Conservation (phyloP, 1,139 yeast genomes). For the Yamadazyma taylorii region DNA sequence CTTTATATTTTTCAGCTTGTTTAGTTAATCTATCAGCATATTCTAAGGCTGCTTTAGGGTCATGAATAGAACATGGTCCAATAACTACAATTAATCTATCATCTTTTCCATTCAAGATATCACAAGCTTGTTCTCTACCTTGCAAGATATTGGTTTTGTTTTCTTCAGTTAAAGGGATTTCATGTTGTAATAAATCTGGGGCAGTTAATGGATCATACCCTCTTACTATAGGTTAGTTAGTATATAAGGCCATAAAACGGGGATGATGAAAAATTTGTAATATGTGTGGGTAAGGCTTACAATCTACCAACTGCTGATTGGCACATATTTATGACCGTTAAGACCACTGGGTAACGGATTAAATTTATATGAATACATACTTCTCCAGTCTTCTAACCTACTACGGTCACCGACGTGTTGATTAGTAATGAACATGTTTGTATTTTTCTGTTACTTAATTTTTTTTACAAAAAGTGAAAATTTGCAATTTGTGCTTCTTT, state of each 20-base stretch:
- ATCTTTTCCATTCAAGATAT: constrained; percentile 70
- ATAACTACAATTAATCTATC: constrained; percentile 81
- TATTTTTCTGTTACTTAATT: not conserved
- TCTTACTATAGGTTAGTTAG: constrained; percentile 27
- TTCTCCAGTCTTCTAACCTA: constrained; percentile 90
- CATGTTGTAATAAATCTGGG: constrained; percentile 92
- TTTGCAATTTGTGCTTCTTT: no score
- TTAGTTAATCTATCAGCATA: constrained; percentile 73
- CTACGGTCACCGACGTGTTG: constrained; percentile 79
- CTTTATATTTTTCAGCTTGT: constrained; percentile 65
- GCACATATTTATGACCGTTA: no score
- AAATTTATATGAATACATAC: constrained; percentile 32
- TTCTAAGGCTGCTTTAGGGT: constrained; percentile 83
- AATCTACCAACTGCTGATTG: no score
- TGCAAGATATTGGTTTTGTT: constrained; percentile 62
- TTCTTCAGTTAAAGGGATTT: constrained; percentile 65
- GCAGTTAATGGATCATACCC: constrained; percentile 96
- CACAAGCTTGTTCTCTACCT: constrained; percentile 77
- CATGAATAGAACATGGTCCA: constrained; percentile 98
- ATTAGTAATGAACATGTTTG: constrained; percentile 75
- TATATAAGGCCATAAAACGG: constrained; percentile 4
- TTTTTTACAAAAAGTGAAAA: no score
- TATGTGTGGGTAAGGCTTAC: no score
- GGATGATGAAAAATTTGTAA: not conserved
- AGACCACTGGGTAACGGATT: no score